Evolutionary conservation across 257 asterid genomes (phyloP), one percentile per base, ranked within the genome.

Genomic region (Fraxinus quadrangulata): DNA sequence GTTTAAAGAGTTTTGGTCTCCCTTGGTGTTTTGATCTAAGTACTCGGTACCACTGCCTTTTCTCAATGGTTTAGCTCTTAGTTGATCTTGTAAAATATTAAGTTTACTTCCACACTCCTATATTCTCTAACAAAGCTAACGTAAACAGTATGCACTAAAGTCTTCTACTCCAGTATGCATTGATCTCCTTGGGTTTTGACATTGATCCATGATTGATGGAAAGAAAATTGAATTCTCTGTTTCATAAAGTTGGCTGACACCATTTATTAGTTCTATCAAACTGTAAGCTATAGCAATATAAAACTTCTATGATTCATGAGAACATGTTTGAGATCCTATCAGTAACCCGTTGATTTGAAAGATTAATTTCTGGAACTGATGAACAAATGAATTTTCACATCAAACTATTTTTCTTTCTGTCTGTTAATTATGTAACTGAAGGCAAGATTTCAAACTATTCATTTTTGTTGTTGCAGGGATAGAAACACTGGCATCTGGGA

Each of bases 401-500:
- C 37, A 72, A 47, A 34, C 76, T 14, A 49, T 33, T 75, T 23
- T 42, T 37, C 12, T 63, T 75, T 67, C 66, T 78, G 34, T 67
- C 63, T 28, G 21, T 73, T 59, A 36, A 21, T 79, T 11, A 61
- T 79, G 40, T 40, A 36, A 36, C 67, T 51, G 76, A 79, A 23
- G 45, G 71, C 69, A 54, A 76, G 69, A 70, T 75, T 80, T 73
- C 51, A 28, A 61, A 23, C 56, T 63, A 40, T 86, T 73, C 36
- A 45, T 63, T 72, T 70, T 49, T 33, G n/a, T 42, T 24, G 77
- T 75, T 83, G 70, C 92, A 95, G 99, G 94, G 99, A 95, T 79
- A 87, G 98, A 85, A 95, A 95, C 90, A 95, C 99, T 79, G 99
- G 99, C 68, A 90, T 95, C 81, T 95, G 99, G 99, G 99, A 95